Evolutionary conservation across 495 filamentous ascomycete species (phyloP).

Genomic region (Zalerion maritima): DNA sequence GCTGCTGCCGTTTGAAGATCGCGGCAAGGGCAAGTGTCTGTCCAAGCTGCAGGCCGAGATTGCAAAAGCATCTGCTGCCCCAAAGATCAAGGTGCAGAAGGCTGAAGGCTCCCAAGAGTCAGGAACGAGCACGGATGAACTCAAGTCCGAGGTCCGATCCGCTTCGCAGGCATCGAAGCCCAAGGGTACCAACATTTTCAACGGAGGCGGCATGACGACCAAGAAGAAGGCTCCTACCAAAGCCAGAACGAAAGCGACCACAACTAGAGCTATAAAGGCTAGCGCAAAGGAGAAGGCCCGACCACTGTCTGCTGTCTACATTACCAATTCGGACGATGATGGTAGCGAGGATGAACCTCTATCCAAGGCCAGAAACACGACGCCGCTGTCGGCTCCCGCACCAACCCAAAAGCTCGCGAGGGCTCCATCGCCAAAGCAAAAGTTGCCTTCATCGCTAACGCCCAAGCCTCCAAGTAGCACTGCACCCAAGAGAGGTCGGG

Average conservation of each 20-base stretch:
- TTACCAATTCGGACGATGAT: slow-evolving; percentile 64
- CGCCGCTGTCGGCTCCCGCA: too few relatives aligned
- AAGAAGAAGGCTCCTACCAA: slow-evolving; percentile 37
- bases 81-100: slow-evolving; percentile 43
- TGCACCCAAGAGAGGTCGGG: slow-evolving; percentile 22
- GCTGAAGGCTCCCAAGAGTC: slow-evolving; percentile 36
- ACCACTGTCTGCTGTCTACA: slow-evolving; percentile 63
- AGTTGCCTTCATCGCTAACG: slow-evolving; percentile 12
- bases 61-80: slow-evolving; percentile 40
- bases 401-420: slow-evolving; percentile 2
- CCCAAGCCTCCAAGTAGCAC: slow-evolving; percentile 15
- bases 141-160: slow-evolving; percentile 37
- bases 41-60: slow-evolving; percentile 56
- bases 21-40: slow-evolving; percentile 65
- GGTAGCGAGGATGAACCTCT: too few relatives aligned
- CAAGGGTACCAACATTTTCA: slow-evolving; percentile 46
- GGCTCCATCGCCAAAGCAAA: slow-evolving; percentile 13
- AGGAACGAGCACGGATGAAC: slow-evolving; percentile 28
- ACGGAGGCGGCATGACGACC: slow-evolving; percentile 44
- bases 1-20: slow-evolving; percentile 57
- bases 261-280: too few relatives aligned
- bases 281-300: too few relatives aligned
- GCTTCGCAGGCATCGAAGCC: slow-evolving; percentile 31
- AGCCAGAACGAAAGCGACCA: too few relatives aligned
- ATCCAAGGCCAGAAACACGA: too few relatives aligned